Evolutionary conservation across 2,329 filamentous ascomycete genomes (phyloP).

Genomic region (Colletotrichum tabaci): DNA sequence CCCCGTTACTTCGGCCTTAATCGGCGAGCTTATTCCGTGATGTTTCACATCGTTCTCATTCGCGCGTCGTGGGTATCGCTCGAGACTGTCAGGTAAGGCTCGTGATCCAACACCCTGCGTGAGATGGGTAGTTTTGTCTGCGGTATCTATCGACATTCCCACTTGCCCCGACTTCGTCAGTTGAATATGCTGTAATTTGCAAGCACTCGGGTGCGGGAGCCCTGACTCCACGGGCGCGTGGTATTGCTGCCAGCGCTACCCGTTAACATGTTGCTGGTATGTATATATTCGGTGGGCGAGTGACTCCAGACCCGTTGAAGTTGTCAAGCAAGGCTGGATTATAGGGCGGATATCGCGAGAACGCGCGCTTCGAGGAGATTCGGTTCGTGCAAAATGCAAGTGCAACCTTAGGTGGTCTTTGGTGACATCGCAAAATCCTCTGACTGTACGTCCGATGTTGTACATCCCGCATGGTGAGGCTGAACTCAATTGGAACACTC

Average conservation of each 20-base stretch:
- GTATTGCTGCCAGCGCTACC: background rate
- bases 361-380: too few relatives aligned
- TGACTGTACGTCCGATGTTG: too few relatives aligned
- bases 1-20: background rate
- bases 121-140: background rate
- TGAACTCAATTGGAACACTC: too few relatives aligned
- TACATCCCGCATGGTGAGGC: too few relatives aligned
- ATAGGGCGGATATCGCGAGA: too few relatives aligned
- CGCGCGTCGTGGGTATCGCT: background rate
- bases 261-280: background rate
- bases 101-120: background rate
- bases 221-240: conserved; percentile 19
- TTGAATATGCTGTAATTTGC: conserved; percentile 24
- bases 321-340: too few relatives aligned
- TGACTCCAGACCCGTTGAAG: too few relatives aligned
- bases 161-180: conserved; percentile 4
- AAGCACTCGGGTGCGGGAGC: conserved; percentile 20
- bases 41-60: conserved; percentile 3
- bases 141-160: background rate
- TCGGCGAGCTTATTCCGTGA: background rate
- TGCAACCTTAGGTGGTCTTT: too few relatives aligned
- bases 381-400: too few relatives aligned
- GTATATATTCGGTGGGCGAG: background rate
- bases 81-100: background rate
- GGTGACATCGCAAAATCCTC: too few relatives aligned